Base-by-base conservation (phyloP, 2,329 filamentous ascomycete species). In the Penicillium sclerotiorum region DNA sequence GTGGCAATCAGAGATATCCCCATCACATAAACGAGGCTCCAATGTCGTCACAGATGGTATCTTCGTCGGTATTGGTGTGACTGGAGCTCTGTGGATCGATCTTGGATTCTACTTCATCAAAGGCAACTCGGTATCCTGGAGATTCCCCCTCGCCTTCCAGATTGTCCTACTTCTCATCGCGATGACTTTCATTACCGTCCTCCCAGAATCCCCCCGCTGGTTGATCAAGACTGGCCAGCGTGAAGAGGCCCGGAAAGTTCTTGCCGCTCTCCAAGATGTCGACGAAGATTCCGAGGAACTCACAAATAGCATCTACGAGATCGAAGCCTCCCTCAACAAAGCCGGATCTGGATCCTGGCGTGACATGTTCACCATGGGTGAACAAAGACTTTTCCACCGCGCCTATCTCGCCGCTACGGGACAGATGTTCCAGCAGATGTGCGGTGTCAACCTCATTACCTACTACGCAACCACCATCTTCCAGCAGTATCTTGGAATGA, bases 21-120 rank as follows among this genome's bases (percentile, higher is more conserved):
- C 50, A 9, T 66, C 76, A 1, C 65, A 71, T 21, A 75, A 76
- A 37, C 73, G 79, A 25, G 80, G 80, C 25, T 66, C 73, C 0
- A 58, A 80, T 20, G 76, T 82, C 33, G 78, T 78, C 17, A 76
- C 79, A 2, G 76, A 78, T 49, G 47, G 47, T 5, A 49, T 45
- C 15, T 49, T 49, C 15, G 35, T 49, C 7, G 47, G 47, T 20
- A 35, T 40, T 25, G 47, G 53, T 38, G 8, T 49, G 32, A 49
- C 41, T 12, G 21, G 20, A n/a, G 71, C 77, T 41, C 69, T 76
- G 4, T 79, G 76, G 76, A 73, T 79, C 49, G 75, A 79, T 49
- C 70, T 78, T 21, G 77, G 74, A 12, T 71, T 71, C 51, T 72
- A 65, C 45, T 68, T 71, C 28, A 65, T 71, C 45, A 66, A 61